Conservation (phyloP, 2,329 filamentous ascomycete genomes). For the Escovopsis sp. region DNA sequence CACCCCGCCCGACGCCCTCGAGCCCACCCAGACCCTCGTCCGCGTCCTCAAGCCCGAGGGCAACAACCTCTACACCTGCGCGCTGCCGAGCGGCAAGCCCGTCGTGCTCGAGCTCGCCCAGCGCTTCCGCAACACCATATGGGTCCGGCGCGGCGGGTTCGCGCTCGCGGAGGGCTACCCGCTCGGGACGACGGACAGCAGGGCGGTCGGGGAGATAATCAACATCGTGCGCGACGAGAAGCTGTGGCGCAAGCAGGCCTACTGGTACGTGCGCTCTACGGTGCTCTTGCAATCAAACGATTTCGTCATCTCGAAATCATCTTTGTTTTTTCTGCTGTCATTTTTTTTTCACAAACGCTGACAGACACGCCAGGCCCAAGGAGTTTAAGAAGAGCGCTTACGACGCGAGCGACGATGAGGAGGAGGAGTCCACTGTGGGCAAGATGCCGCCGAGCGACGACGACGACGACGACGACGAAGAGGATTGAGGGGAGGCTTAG, state of each 20-base stretch:
- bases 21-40: constrained; percentile 52
- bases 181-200: constrained; percentile 54
- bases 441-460: constrained; percentile 75
- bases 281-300: background rate
- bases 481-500: background rate
- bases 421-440: constrained; percentile 66
- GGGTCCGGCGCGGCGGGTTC: constrained; percentile 80
- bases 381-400: constrained; percentile 58
- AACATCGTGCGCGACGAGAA: constrained; percentile 89
- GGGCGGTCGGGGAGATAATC: constrained; percentile 75
- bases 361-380: constrained; percentile 45
- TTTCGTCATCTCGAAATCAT: no score
- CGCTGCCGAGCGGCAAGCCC: constrained; percentile 49
- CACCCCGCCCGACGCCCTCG: constrained; percentile 44
- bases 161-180: constrained; percentile 62
- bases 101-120: constrained; percentile 70
- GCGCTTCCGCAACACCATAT: constrained; percentile 81
- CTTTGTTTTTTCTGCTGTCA: no score
- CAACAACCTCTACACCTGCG: constrained; percentile 76
- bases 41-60: constrained; percentile 71
- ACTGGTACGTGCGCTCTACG: constrained; percentile 49
- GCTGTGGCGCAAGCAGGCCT: constrained; percentile 74
- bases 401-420: constrained; percentile 52
- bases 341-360: background rate
- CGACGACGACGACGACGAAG: constrained; percentile 43